Evolutionary conservation across 805 yeast genomes (phyloP).

Genomic region (Nakazawaea wyomingensis): DNA sequence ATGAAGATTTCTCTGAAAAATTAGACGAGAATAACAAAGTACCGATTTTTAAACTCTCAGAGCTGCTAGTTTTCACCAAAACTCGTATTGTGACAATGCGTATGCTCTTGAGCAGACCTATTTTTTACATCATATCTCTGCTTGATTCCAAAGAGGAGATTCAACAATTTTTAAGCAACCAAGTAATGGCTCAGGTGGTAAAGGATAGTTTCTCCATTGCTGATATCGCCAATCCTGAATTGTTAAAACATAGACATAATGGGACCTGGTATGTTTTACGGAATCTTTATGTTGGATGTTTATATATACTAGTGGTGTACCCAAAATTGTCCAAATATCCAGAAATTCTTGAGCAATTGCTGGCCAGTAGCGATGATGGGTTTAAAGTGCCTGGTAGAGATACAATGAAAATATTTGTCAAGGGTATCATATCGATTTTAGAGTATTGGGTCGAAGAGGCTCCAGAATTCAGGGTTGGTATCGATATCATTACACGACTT

Average conservation of each 20-base stretch:
- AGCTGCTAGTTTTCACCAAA: constrained; percentile 33
- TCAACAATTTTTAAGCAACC: constrained; percentile 19
- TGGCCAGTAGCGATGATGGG: neutral
- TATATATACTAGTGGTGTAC: constrained; percentile 8
- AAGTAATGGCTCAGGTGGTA: constrained; percentile 14
- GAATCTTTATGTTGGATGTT: constrained; percentile 25
- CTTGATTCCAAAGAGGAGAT: constrained; percentile 10
- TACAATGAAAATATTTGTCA: neutral
- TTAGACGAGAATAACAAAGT: constrained; percentile 27
- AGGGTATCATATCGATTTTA: neutral
- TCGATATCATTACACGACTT: constrained; percentile 1
- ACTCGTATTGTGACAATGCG: constrained; percentile 31
- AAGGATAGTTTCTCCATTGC: constrained; percentile 19
- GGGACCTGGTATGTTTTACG: constrained; percentile 36
- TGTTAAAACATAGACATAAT: constrained; percentile 34
- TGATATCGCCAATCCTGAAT: constrained; percentile 30
- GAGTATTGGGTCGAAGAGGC: constrained; percentile 11
- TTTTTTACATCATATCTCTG: constrained; percentile 28
- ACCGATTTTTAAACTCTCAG: constrained; percentile 23
- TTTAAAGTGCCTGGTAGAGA: constrained; percentile 4
- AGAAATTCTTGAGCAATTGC: constrained; percentile 1
- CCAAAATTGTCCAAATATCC: constrained; percentile 5
- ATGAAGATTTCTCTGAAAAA: constrained; percentile 27
- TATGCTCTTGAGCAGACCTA: constrained; percentile 29
- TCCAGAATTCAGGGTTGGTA: constrained; percentile 1